These are phyloP conservation scores for Cryptococcus sp. DNA, from an alignment of 1,284 basidiomycete genomes.

Conservation along the genomic window DNA sequence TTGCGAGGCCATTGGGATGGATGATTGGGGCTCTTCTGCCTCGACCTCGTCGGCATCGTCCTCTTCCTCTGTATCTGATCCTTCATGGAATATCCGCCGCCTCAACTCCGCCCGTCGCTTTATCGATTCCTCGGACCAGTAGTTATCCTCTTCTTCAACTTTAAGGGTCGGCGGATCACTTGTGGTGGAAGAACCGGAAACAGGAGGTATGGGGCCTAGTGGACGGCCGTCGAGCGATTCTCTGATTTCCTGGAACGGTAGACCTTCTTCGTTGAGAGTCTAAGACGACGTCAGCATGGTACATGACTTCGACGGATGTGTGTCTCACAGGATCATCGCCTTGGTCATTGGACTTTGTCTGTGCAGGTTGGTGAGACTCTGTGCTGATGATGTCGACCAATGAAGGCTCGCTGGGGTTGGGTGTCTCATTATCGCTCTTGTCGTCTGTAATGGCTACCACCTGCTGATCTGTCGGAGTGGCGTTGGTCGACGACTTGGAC, in stretches of 20 bases:
- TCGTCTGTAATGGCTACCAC: too few relatives aligned
- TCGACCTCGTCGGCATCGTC: constrained; percentile 8
- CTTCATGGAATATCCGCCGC: constrained; percentile 36
- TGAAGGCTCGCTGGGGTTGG: neutral
- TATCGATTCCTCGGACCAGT: constrained; percentile 37
- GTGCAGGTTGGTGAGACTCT: constrained; percentile 2
- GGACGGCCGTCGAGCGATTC: constrained; percentile 40
- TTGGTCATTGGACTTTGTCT: neutral
- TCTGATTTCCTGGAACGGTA: constrained; percentile 49
- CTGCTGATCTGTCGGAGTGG: too few relatives aligned
- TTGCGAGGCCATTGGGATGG: neutral
- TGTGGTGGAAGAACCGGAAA: constrained; percentile 7
- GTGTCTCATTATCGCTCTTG: too few relatives aligned
- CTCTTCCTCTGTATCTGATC: constrained; percentile 23
- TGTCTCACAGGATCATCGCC: constrained; percentile 15
- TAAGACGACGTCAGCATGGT: constrained; percentile 3
- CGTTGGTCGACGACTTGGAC: neutral
- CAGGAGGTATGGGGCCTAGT: constrained; percentile 28
- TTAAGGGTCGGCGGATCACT: constrained; percentile 2
- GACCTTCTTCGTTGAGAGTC: constrained; percentile 43
- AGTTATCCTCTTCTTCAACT: constrained; percentile 27
- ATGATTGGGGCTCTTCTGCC: neutral
- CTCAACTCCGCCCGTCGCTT: constrained; percentile 34
- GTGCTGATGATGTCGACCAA: constrained; percentile 7
- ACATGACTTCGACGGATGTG: neutral